Evolutionary conservation across 495 filamentous ascomycete species (phyloP), one percentile per base, ranked within the genome.

Genomic region (Penicillium parvum): DNA sequence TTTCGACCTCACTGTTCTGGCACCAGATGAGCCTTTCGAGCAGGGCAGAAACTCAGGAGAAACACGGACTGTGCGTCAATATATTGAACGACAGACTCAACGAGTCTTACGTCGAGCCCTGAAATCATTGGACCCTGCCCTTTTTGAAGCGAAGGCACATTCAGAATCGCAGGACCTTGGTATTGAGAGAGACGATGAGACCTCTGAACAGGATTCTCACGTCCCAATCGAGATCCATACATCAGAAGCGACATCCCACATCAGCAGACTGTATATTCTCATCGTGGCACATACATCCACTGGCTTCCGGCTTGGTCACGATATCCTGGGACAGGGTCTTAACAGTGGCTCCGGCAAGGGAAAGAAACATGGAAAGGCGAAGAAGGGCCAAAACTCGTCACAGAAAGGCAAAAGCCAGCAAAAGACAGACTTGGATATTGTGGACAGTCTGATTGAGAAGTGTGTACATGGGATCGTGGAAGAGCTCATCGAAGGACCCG

Each of bases 281-380:
- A 61, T 90, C 5, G 85, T 92, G 4, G 87, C 85, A 0, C 74
- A 81, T 21, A 86, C 82, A 1, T 68, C 69, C 0, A 74, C 60
- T 0, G 78, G 78, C 3, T 71, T 84, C 43, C 73, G 75, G 21
- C 78, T 90, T 56, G 87, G 82, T 1, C 57, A 76, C 2, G 88
- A 92, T 52, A 72, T 76, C 38, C 69, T 90, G 3, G n/a, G n/a
- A n/a, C n/a, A n/a, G n/a, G n/a, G n/a, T n/a, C n/a, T n/a, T n/a
- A n/a, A n/a, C n/a, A n/a, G n/a, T n/a, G n/a, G n/a, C n/a, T n/a
- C n/a, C n/a, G n/a, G n/a, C n/a, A n/a, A n/a, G n/a, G n/a, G n/a
- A n/a, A n/a, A n/a, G n/a, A n/a, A n/a, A n/a, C n/a, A n/a, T n/a
- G n/a, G 47, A 16, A 37, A 28, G 29, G 41, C 9, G 32, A 40